Base-by-base conservation (phyloP, 2,329 filamentous ascomycete genomes). In the Pseudogymnoascus sp. region DNA sequence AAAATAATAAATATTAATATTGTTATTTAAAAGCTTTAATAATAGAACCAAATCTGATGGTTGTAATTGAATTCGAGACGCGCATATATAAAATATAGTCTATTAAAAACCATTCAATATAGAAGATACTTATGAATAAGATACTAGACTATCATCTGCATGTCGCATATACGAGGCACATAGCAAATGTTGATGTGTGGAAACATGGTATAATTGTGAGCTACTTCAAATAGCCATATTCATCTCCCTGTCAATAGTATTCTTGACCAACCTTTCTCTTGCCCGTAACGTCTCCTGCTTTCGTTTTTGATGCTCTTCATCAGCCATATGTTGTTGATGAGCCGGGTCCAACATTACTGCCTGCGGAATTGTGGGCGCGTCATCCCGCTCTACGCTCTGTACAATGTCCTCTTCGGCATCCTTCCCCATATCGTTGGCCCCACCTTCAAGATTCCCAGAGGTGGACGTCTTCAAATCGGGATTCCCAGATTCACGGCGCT, bases 231-330 rank as follows among this genome's bases (percentile, higher is more conserved):
- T 33, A 28, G n/a, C 41, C 28, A 37, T 62, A 59, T 38, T 16
- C 65, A 65, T 62, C 56, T 66, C 65, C 26, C 64, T 63, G 4
- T 67, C 63, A 12, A 67, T 43, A 10, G 66, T 66, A 41, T 67
- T 56, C 43, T 61, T 64, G 11, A 66, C 66, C 24, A 64, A 33
- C 26, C 46, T 56, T 12, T 67, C 66, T 35, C 66, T 62, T 14
- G 61, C 59, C 22, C 46, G 43, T 14, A 67, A 37, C n/a, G 3
- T 53, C 24, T 61, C 40, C 2, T 56, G 24, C 28, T 16, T 43
- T 8, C 2, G 11, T n/a, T 56, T 59, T 19, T 61, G 40, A n/a
- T 7, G 35, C 8, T 56, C 35, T 16, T 60, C 59, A 28, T 60
- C 59, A 26, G 33, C 16, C 12, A 26, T 28, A 33, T 33, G 50